Conservation (phyloP, 345 rosid species). For the Boechera divaricarpa region DNA sequence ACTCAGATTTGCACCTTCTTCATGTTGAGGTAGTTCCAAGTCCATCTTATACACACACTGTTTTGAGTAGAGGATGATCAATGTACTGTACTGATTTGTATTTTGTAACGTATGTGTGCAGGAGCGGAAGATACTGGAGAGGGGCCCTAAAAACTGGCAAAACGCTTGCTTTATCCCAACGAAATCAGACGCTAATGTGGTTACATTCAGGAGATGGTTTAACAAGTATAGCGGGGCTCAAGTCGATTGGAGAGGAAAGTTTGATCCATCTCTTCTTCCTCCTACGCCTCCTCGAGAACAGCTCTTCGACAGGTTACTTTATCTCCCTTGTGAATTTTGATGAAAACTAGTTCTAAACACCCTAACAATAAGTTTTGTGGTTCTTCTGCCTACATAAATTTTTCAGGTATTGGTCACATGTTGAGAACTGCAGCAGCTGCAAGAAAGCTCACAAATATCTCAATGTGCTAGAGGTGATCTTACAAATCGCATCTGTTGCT, state of each 20-base stretch:
- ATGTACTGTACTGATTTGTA: conserved; percentile 18
- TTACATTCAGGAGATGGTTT: conserved; percentile 81
- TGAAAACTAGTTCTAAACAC: neutral
- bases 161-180: conserved; percentile 85
- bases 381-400: neutral
- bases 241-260: conserved; percentile 80
- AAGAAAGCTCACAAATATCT: conserved; percentile 64
- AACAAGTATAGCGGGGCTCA: conserved; percentile 68
- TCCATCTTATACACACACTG: neutral
- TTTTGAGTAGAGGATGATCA: conserved; percentile 15
- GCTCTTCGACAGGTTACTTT: conserved; percentile 71
- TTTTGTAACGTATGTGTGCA: conserved; percentile 26
- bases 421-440: conserved; percentile 85
- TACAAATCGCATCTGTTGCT: conserved; percentile 63
- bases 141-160: conserved; percentile 78
- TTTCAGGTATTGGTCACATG: conserved; percentile 83
- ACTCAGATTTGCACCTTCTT: conserved; percentile 89
- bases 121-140: conserved; percentile 87
- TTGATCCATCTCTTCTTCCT: conserved; percentile 67
- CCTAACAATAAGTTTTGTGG: neutral
- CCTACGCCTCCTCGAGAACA: conserved; percentile 79
- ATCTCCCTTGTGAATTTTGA: neutral
- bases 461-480: conserved; percentile 57
- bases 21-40: conserved; percentile 68
- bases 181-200: conserved; percentile 72